Percentiles rank a stretch among this genome's conserved stretches.
These are phyloP conservation scores for Microbotryum silenes-acaulis DNA, from an alignment of 1,284 basidiomycete species.

Conservation along the genomic window DNA sequence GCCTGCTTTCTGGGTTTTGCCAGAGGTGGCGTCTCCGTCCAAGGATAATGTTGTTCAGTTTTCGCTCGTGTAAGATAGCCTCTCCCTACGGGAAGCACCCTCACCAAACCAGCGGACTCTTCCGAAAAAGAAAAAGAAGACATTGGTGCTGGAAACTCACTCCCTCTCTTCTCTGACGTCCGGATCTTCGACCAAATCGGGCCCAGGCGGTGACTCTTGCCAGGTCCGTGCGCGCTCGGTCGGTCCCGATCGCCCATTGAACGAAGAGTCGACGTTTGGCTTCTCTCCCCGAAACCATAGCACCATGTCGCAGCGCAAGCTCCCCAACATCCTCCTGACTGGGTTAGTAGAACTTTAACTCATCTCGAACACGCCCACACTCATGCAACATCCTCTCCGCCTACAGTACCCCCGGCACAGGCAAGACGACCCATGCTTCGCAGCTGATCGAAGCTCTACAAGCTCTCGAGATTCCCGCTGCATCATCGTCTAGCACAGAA, in stretches of 20 bases:
- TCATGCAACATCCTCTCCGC: neutral
- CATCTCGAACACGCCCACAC: neutral
- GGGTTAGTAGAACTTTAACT: constrained; percentile 45
- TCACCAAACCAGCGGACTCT: no score
- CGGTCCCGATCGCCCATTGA: no score
- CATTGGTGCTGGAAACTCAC: neutral
- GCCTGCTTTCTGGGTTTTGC: neutral
- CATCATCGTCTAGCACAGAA: constrained; percentile 51
- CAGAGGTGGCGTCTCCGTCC: neutral
- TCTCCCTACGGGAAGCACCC: neutral
- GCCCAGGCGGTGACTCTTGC: neutral
- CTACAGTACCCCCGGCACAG: constrained; percentile 49
- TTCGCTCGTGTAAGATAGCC: constrained; percentile 52
- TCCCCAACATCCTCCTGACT: constrained; percentile 85
- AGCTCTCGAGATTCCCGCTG: constrained; percentile 32
- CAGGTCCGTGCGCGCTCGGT: neutral
- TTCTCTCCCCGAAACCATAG: neutral
- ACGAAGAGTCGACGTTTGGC: no score
- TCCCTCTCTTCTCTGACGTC: neutral
- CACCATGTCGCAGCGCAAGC: constrained; percentile 2
- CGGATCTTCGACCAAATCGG: neutral
- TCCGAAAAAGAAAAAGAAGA: neutral
- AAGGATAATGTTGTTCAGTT: constrained; percentile 44
- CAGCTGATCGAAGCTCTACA: constrained; percentile 50
- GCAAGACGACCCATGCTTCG: constrained; percentile 84